A percentile compares a stretch with the other conserved stretches of the same genome.
Conservation (phyloP, 805 yeast genomes). For the Torulaspora gathmanii region DNA sequence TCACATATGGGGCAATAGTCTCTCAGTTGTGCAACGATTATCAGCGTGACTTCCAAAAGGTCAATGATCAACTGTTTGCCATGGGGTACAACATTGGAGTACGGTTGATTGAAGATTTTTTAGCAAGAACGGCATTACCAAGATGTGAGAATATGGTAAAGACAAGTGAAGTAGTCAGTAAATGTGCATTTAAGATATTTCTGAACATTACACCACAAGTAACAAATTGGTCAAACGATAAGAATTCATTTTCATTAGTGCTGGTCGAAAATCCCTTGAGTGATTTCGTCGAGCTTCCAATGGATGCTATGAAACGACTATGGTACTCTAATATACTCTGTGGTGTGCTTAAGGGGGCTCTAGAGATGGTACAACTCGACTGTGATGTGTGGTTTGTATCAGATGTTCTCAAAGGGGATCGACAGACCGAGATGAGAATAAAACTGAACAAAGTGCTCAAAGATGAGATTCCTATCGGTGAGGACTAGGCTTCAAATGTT, state of each 20-base stretch:
- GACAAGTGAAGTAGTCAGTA: conserved; percentile 80
- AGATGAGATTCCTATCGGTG: conserved; percentile 97
- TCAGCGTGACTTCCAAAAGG: conserved; percentile 67
- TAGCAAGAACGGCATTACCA: conserved; percentile 81
- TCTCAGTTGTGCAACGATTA: conserved; percentile 84
- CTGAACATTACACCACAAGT: conserved; percentile 74
- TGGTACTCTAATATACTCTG: conserved; percentile 92
- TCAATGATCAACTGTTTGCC: conserved; percentile 75
- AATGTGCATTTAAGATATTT: conserved; percentile 87
- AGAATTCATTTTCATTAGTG: conserved; percentile 66
- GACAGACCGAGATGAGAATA: conserved; percentile 71
- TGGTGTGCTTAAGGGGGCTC: conserved; percentile 85
- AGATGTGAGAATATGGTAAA: conserved; percentile 76
- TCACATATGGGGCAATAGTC: conserved; percentile 92
- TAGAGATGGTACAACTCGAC: conserved; percentile 94
- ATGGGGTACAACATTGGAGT: conserved; percentile 97
- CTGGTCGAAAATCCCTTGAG: conserved; percentile 85
- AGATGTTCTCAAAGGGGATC: conserved; percentile 80
- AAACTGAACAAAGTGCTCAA: conserved; percentile 66
- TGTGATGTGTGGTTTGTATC: conserved; percentile 76
- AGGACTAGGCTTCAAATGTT: conserved; percentile 46
- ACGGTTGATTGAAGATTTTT: conserved; percentile 84
- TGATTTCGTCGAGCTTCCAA: conserved; percentile 92
- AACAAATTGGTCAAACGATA: conserved; percentile 71
- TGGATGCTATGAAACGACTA: conserved; percentile 65